Conservation (phyloP, 352 stramenopile species). For the Phytophthora constricta region DNA sequence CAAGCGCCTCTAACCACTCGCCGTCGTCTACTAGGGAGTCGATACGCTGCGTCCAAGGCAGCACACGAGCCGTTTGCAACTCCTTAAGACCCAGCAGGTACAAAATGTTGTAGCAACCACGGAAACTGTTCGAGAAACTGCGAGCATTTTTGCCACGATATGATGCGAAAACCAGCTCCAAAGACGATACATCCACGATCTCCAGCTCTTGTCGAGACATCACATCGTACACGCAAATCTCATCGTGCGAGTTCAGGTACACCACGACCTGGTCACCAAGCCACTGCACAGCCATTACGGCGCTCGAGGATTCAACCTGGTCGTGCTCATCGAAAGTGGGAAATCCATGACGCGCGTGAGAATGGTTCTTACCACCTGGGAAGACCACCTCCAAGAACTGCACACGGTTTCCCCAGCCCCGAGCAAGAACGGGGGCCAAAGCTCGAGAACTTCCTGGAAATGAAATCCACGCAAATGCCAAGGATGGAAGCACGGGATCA, state of each 20-base stretch:
- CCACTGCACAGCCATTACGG: conserved; percentile 95
- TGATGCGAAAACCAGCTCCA: conserved; percentile 95
- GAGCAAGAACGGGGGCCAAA: conserved; percentile 91
- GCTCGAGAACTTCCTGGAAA: conserved; percentile 84
- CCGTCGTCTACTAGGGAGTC: conserved; percentile 95
- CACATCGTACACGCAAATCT: conserved; percentile 97
- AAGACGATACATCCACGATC: conserved; percentile 93
- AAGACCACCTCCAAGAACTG: conserved; percentile 93
- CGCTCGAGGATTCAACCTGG: conserved; percentile 89
- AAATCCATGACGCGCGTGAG: conserved; percentile 89
- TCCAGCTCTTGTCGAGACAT: conserved; percentile 96
- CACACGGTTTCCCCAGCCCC: conserved; percentile 93
- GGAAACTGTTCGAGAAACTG: conserved; percentile 90
- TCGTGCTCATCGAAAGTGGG: conserved; percentile 95
- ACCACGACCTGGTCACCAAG: conserved; percentile 95
- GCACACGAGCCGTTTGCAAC: conserved; percentile 90
- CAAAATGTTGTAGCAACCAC: conserved; percentile 93
- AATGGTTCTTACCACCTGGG: conserved; percentile 71
- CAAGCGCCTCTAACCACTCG: conserved; percentile 97
- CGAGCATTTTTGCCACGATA: conserved; percentile 86
- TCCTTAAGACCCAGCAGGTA: conserved; percentile 94
- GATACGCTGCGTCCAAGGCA: conserved; percentile 94
- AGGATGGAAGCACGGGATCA: conserved; percentile 89
- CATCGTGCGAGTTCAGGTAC: conserved; percentile 95
- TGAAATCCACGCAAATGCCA: conserved; percentile 95